Conservation (phyloP, 768 basidiomycete species). For the Leucosporidium yakuticum region DNA sequence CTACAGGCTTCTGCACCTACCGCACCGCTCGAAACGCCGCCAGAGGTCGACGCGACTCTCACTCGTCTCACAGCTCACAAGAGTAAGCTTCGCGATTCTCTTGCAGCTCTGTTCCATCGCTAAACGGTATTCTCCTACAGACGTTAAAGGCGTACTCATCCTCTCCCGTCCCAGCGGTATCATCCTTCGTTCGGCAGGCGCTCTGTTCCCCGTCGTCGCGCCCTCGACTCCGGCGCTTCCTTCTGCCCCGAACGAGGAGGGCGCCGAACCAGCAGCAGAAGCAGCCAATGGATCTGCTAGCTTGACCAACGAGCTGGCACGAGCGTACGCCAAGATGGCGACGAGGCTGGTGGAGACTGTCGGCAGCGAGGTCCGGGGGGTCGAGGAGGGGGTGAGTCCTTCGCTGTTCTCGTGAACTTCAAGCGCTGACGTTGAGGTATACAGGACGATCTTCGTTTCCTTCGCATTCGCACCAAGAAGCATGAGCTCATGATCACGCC, state of each 20-base stretch:
- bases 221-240: neutral
- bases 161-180: slow-evolving; percentile 38
- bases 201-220: slow-evolving; percentile 27
- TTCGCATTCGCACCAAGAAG: slow-evolving; percentile 46
- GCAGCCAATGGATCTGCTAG: neutral
- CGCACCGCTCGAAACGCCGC: slow-evolving; percentile 25
- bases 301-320: slow-evolving; percentile 16
- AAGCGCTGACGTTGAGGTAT: neutral
- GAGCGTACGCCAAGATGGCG: slow-evolving; percentile 30
- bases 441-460: slow-evolving; percentile 45
- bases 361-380: slow-evolving; percentile 37
- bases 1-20: neutral
- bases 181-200: slow-evolving; percentile 31
- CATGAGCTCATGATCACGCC: slow-evolving; percentile 49
- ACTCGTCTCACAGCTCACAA: slow-evolving; percentile 41
- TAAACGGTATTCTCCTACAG: slow-evolving; percentile 7
- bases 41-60: slow-evolving; percentile 43
- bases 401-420: too few relatives aligned
- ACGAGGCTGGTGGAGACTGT: slow-evolving; percentile 37
- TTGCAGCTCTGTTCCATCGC: neutral
- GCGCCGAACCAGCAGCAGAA: neutral
- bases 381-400: slow-evolving; percentile 42
- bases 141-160: slow-evolving; percentile 45
- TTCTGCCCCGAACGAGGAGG: neutral
- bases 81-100: neutral